These are phyloP conservation scores for Didymella pinodella DNA, from an alignment of 2,329 filamentous ascomycete genomes.

Conservation along the genomic window DNA sequence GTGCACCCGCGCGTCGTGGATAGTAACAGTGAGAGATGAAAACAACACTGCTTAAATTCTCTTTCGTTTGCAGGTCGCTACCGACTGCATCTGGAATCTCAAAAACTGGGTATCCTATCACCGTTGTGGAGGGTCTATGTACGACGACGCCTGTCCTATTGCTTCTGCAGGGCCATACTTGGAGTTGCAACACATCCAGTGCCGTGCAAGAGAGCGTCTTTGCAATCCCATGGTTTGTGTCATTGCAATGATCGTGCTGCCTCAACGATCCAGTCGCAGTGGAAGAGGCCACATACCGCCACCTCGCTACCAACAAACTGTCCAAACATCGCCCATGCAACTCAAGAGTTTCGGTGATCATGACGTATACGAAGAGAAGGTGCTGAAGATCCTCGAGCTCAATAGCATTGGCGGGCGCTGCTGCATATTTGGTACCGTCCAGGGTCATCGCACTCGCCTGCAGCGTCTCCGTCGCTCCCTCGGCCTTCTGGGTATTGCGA, in stretches of 20 bases:
- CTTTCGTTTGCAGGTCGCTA: not conserved
- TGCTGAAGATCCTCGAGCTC: too few relatives aligned
- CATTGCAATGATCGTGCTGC: not conserved
- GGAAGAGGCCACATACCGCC: not conserved
- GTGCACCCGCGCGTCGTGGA: not conserved
- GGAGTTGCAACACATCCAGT: not conserved
- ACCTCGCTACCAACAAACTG: not conserved
- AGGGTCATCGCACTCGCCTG: not conserved
- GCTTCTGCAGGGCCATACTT: not conserved
- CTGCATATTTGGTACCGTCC: not conserved
- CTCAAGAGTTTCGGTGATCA: not conserved
- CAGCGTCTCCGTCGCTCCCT: not conserved
- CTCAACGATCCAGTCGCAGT: not conserved
- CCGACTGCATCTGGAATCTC: not conserved
- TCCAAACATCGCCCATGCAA: not conserved
- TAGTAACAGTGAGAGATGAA: not conserved
- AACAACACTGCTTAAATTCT: not conserved
- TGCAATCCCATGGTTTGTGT: not conserved
- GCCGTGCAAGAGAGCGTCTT: not conserved
- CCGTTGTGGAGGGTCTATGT: not conserved
- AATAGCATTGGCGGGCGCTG: too few relatives aligned
- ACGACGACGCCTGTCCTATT: not conserved
- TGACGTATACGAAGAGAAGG: not conserved
- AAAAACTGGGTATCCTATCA: slow-evolving; percentile 1
- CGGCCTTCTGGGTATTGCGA: not conserved